Evolutionary conservation across 345 rosid species (phyloP).

Genomic region (Populus nigra): DNA sequence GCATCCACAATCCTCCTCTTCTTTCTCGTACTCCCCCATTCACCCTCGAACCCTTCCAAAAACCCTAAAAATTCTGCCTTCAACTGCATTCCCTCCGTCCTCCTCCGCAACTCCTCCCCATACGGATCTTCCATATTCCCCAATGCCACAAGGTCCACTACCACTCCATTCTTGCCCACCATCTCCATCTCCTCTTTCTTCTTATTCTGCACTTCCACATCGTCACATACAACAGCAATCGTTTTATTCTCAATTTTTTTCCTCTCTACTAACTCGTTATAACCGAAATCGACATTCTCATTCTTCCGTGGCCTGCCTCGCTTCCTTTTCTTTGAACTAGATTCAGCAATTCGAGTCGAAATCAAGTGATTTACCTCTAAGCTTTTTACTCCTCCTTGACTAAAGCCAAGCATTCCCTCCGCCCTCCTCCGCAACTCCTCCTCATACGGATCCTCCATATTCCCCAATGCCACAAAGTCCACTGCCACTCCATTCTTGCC

Average conservation of each 20-base stretch:
- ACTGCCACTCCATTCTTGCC: slow-evolving; percentile 24
- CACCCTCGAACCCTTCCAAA: slow-evolving; percentile 53
- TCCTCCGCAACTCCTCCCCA: slow-evolving; percentile 55
- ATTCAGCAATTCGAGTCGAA: background rate
- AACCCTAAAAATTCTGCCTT: slow-evolving; percentile 49
- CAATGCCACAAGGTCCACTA: slow-evolving; percentile 34
- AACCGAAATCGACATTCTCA: background rate
- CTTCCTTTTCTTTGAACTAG: slow-evolving; percentile 7
- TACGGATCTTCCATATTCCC: slow-evolving; percentile 41
- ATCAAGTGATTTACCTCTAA: background rate
- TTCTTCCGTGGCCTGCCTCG: slow-evolving; percentile 21
- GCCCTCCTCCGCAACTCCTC: slow-evolving; percentile 61
- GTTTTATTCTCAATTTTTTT: background rate
- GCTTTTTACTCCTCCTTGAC: background rate
- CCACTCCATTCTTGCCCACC: slow-evolving; percentile 19
- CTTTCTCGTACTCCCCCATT: slow-evolving; percentile 63
- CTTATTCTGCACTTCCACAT: slow-evolving; percentile 2
- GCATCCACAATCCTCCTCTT: slow-evolving; percentile 66
- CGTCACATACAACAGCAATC: background rate
- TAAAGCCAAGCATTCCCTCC: slow-evolving; percentile 32
- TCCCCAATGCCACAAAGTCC: slow-evolving; percentile 31
- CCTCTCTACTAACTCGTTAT: slow-evolving; percentile 21
- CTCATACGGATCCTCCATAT: slow-evolving; percentile 42
- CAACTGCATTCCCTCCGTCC: slow-evolving; percentile 45
- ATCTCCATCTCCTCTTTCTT: background rate